These are phyloP conservation scores for Physcomitrellopsis africana DNA, from an alignment of 225 moss, liverwort and hornwort genomes.

Conservation along the genomic window DNA sequence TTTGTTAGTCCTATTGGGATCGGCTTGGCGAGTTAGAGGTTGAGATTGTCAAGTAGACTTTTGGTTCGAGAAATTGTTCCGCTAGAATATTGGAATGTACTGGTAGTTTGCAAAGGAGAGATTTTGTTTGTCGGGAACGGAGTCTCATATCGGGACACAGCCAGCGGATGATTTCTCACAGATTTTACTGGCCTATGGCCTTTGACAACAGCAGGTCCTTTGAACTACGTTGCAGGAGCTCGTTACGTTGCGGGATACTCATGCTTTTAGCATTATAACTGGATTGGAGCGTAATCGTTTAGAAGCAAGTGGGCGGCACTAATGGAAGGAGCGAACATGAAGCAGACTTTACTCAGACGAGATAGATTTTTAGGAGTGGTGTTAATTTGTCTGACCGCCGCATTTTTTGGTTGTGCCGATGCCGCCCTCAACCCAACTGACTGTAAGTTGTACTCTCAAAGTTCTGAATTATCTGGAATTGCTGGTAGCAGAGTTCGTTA, in stretches of 20 bases:
- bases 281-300: background rate
- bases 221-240: background rate
- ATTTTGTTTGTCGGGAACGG: background rate
- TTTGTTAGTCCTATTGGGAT: no score
- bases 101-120: background rate
- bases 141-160: no score
- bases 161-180: no score
- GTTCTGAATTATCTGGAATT: background rate
- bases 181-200: background rate
- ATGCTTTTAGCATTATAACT: background rate
- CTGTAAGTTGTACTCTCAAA: slow-evolving; percentile 7
- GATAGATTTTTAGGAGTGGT: slow-evolving; percentile 18
- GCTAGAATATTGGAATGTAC: background rate
- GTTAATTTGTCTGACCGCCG: slow-evolving; percentile 31
- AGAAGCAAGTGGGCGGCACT: background rate
- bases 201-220: slow-evolving; percentile 12
- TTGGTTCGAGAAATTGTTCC: background rate
- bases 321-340: slow-evolving; percentile 24
- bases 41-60: background rate
- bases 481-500: background rate
- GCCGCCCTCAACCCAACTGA: slow-evolving; percentile 38
- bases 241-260: background rate
- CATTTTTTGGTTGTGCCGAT: slow-evolving; percentile 22
- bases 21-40: background rate
- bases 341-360: slow-evolving; percentile 1